Base-by-base conservation (phyloP, 2,329 filamentous ascomycete species). In the Grosmannia clavigera region DNA sequence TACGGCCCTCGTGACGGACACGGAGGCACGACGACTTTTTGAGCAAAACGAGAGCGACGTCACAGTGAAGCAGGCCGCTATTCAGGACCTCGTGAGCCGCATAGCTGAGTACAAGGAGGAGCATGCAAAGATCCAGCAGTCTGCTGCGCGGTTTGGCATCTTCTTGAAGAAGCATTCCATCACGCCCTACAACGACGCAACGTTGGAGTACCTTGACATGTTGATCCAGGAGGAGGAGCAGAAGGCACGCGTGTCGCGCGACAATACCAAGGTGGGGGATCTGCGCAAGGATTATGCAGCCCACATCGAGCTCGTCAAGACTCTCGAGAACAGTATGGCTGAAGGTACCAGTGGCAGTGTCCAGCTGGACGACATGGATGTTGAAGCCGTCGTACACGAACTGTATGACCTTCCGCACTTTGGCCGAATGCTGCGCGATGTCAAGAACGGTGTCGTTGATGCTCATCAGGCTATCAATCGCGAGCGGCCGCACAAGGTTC, bases 131-230 rank as follows among this genome's bases (percentile, higher is more conserved):
- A 67, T 76, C 19, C 70, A 70, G 57, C 58, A 71, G 19, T 70
- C 73, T 0, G 68, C 72, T 1, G 69, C 68, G 1, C 65, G 69
- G 16, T 76, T 76, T 53, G 68, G 70, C 19, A 55, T 73, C 25
- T 76, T 72, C 60, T 60, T 76, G n/a, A 71, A 69, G 61, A 66
- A 69, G 31, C 64, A 74, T 58, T 70, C 69, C 22, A 73, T 76
- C 57, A 67, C 68, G 1, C 65, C 70, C 1, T 73, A 73, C 67
- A 76, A 76, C 55, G 74, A 76, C 61, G 70, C 71, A 0, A 73
- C 69, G 14, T 57, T 74, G 4, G 71, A 67, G 14, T 75, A 76
- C 61, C 65, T 76, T 3, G 69, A 74, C 40, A 64, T 68, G 60
- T 63, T 74, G 0, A 75, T 76, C 62, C 67, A 71, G 43, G 68